phyloP scores from a whole-genome alignment of 768 basidiomycete species.

The Cyclocybe cylindracea region DNA sequence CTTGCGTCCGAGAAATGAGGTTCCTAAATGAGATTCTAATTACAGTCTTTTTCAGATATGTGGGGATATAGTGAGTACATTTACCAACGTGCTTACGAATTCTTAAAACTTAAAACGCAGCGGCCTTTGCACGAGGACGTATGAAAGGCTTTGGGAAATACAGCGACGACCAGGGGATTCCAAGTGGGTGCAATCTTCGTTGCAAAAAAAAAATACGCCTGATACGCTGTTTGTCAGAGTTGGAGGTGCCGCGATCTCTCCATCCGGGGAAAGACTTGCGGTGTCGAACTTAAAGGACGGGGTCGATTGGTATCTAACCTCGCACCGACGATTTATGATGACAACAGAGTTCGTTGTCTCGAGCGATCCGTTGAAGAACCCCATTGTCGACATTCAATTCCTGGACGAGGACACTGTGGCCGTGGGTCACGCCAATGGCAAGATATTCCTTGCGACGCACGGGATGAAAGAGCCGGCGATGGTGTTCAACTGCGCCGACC shows the following conservation, averaged over 20 bases:
- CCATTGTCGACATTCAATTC: slow-evolving; percentile 1
- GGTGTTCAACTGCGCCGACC: too few species aligned
- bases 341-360: background rate
- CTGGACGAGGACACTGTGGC: slow-evolving; percentile 9
- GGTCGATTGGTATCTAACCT: slow-evolving; percentile 3
- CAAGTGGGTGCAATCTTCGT: background rate
- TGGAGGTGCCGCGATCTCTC: slow-evolving; percentile 2
- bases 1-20: too few species aligned
- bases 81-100: too few species aligned
- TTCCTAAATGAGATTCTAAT: too few species aligned
- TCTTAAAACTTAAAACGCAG: too few species aligned
- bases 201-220: too few species aligned
- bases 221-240: background rate
- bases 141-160: background rate
- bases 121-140: too few species aligned
- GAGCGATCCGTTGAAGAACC: background rate
- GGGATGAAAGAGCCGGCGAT: too few species aligned
- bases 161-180: background rate
- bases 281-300: slow-evolving; percentile 2
- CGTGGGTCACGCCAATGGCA: slow-evolving; percentile 3
- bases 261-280: slow-evolving; percentile 5
- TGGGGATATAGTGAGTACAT: too few species aligned
- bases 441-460: background rate
- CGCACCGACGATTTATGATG: background rate
- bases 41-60: too few species aligned